Evolutionary conservation across 1,139 yeast genomes (phyloP).

Genomic region (Taiozyma sp.): DNA sequence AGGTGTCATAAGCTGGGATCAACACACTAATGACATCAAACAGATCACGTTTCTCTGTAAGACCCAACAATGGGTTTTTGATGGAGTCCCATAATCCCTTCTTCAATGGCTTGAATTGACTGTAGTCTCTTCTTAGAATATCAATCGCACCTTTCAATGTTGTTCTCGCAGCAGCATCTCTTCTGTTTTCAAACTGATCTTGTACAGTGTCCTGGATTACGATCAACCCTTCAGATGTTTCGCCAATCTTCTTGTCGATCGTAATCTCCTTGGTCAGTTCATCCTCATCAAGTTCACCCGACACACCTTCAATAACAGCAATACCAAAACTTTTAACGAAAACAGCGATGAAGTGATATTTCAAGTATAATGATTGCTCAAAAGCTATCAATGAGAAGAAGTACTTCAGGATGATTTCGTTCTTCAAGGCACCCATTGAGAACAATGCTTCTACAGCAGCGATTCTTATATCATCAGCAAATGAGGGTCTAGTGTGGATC

Average conservation of each 20-base stretch:
- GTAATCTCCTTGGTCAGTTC: conserved; percentile 41
- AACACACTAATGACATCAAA: conserved; percentile 65
- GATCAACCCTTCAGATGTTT: conserved; percentile 29
- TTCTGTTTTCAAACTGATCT: conserved; percentile 41
- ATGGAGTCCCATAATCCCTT: conserved; percentile 66
- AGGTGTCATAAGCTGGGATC: conserved; percentile 58
- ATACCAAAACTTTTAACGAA: conserved; percentile 53
- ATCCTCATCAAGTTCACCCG: conserved; percentile 51
- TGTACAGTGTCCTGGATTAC: conserved; percentile 46
- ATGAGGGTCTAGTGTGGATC: conserved; percentile 45
- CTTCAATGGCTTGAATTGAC: conserved; percentile 59
- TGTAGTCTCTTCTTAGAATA: conserved; percentile 59
- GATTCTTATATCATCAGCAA: conserved; percentile 51
- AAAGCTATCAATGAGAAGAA: conserved; percentile 54
- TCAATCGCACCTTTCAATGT: conserved; percentile 47
- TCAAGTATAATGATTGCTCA: conserved; percentile 51
- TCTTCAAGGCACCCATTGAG: conserved; percentile 72
- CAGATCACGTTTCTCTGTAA: conserved; percentile 57
- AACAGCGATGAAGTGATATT: conserved; percentile 42
- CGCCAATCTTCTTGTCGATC: conserved; percentile 10
- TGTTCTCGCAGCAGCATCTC: conserved; percentile 40
- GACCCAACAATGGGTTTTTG: conserved; percentile 53
- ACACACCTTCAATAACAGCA: conserved; percentile 65
- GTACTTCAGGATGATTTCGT: conserved; percentile 54
- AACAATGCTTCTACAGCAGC: conserved; percentile 71